A percentile compares a stretch with the other conserved stretches of the same genome.
These are phyloP conservation scores for Aspergillus hiratsukae DNA, from an alignment of 2,329 filamentous ascomycete species.

Conservation along the genomic window DNA sequence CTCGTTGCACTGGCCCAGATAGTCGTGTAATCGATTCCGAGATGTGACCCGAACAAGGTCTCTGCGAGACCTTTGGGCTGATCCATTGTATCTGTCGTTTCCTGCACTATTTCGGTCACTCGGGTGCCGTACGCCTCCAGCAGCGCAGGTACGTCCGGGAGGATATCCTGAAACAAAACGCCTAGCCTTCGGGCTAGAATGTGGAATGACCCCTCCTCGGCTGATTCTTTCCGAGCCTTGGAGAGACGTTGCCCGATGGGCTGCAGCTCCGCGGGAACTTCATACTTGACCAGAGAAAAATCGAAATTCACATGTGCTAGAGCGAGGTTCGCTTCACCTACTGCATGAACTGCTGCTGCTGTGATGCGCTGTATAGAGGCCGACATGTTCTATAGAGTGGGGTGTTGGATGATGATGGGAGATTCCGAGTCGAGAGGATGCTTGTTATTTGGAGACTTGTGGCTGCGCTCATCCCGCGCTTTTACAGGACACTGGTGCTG, in stretches of 20 bases:
- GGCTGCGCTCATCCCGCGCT: too few relatives aligned
- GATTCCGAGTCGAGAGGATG: too few relatives aligned
- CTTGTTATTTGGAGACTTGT: too few relatives aligned
- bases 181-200: conserved; percentile 38
- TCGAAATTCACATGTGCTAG: conserved; percentile 39
- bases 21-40: conserved; percentile 5
- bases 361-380: conserved; percentile 5
- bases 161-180: conserved; percentile 34
- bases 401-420: too few relatives aligned
- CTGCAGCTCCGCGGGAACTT: conserved; percentile 38
- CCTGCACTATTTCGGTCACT: conserved; percentile 5
- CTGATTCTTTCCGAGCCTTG: conserved; percentile 24
- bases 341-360: conserved; percentile 1
- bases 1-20: conserved; percentile 2
- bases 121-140: conserved; percentile 20
- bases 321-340: conserved; percentile 5
- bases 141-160: conserved; percentile 31
- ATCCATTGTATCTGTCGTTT: not conserved
- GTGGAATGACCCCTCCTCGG: conserved; percentile 38
- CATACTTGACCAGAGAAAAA: conserved; percentile 39
- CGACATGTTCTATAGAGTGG: not conserved
- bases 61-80: not conserved
- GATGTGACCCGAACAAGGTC: conserved; percentile 5
- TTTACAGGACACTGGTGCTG: too few relatives aligned
- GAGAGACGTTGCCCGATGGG: conserved; percentile 30